Percentiles rank a stretch among this genome's conserved stretches.
Evolutionary conservation across 179 eudicot species (phyloP).

Genomic region (Gypsophila paniculata): DNA sequence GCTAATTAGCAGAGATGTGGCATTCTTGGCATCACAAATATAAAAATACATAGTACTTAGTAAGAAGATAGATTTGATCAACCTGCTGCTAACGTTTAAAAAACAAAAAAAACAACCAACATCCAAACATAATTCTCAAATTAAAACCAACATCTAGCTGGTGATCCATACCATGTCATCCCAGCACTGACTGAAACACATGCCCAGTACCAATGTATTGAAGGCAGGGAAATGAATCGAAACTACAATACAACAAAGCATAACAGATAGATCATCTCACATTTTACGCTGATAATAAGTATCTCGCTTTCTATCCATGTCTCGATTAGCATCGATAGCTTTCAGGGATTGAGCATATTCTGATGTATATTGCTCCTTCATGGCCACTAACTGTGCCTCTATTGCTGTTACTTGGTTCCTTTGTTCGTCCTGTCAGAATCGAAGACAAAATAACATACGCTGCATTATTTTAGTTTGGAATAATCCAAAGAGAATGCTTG

Average conservation of each 20-base stretch:
- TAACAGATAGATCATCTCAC: constrained; percentile 40
- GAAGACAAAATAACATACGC: not conserved
- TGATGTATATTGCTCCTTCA: constrained; percentile 48
- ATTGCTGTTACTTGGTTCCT: constrained; percentile 49
- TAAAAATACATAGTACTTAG: not conserved
- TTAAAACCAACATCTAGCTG: not conserved
- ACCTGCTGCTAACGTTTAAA: not conserved
- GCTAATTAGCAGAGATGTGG: constrained; percentile 18
- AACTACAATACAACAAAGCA: not conserved
- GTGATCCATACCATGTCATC: not conserved
- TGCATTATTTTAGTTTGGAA: not conserved
- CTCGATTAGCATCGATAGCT: constrained; percentile 43
- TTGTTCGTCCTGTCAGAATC: constrained; percentile 57
- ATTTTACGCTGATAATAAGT: constrained; percentile 75
- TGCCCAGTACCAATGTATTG: not conserved
- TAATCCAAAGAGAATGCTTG: not conserved
- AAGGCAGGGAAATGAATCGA: not conserved
- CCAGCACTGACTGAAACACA: not conserved
- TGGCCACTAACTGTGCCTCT: constrained; percentile 54
- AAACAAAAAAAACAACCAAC: not conserved
- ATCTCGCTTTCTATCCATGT: constrained; percentile 71
- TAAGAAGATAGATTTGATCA: not conserved
- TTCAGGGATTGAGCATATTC: constrained; percentile 50
- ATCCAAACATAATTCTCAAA: not conserved
- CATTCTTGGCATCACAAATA: no score